Base-by-base conservation (phyloP, 2,329 filamentous ascomycete species). In the Scytalidium sp. region DNA sequence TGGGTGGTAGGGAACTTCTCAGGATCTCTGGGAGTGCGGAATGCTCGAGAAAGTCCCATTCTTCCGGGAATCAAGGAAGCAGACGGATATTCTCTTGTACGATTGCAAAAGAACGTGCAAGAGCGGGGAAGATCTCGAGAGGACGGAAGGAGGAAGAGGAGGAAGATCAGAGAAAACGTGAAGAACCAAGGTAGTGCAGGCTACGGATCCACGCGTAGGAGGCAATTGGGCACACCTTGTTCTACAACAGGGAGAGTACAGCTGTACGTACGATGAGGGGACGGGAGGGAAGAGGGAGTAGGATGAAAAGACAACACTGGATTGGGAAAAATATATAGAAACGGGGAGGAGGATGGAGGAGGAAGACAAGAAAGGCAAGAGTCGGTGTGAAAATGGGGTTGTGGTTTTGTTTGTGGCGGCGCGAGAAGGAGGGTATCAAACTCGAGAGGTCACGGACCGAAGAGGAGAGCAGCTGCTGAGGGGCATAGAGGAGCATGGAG, bases 1-100 rank as follows among this genome's bases (percentile, higher is more conserved):
- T 97, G 92, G 20, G 83, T 71, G 7, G 87, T 83, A 3, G 91
- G 92, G 63, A 96, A 96, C 61, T 83, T 83, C 71, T 90, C 80
- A 58, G 83, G 78, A 69, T 87, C 78, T 72, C 78, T 79, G 66
- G 70, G 70, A 41, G 56, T 55, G 51, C 48, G 7, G 32, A n/a
- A 36, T 36, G 32, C 32, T 36, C 32, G 32, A 15, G 13, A 15
- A n/a, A 36, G 17, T 10, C 13, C 11, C 32, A 36, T 36, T 36
- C 32, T 36, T 15, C 32, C 17, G 32, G 17, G 8, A 15, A 10
- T 36, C 17, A n/a, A 36, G n/a, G n/a, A n/a, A n/a, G 32, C 13
- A n/a, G 32, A 36, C 17, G 13, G 32, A 36, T 36, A 7, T 4
- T 15, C 32, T 36, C 32, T 36, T 36, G 11, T 36, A 13, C 32